Evolutionary conservation across 129 eudicot species (phyloP).

Genomic region (Flaveria robusta): DNA sequence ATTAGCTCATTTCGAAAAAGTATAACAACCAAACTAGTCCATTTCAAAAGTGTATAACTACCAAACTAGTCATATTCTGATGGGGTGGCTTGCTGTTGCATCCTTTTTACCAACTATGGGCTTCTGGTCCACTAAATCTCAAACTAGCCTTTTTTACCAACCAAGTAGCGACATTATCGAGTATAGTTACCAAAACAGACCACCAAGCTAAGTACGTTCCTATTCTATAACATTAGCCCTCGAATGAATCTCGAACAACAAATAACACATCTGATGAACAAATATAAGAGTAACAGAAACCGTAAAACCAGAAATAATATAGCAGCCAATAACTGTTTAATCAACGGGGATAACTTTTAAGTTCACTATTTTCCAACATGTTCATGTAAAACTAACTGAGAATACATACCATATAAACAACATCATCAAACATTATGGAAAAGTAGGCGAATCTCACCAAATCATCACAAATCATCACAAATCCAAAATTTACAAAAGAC

Average conservation of each 20-base stretch:
- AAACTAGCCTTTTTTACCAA: not conserved
- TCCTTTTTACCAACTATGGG: not conserved
- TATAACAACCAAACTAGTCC: not conserved
- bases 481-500: not conserved
- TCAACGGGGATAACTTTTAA: not conserved
- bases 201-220: not conserved
- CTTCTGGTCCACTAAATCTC: not conserved
- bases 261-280: not conserved
- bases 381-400: not conserved
- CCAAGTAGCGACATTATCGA: not conserved
- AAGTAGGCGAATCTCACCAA: not conserved
- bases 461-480: not conserved
- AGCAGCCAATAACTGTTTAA: not conserved
- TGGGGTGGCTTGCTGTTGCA: not conserved
- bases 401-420: not conserved
- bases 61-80: not conserved
- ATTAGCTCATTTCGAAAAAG: not conserved
- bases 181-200: not conserved
- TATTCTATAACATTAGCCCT: not conserved
- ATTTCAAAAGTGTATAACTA: not conserved
- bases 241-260: not conserved
- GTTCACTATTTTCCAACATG: not conserved
- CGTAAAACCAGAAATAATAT: not conserved
- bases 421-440: not conserved
- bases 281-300: not conserved